These are phyloP conservation scores for Daldinia caldariorum DNA, from an alignment of 495 filamentous ascomycete species.

Conservation along the genomic window DNA sequence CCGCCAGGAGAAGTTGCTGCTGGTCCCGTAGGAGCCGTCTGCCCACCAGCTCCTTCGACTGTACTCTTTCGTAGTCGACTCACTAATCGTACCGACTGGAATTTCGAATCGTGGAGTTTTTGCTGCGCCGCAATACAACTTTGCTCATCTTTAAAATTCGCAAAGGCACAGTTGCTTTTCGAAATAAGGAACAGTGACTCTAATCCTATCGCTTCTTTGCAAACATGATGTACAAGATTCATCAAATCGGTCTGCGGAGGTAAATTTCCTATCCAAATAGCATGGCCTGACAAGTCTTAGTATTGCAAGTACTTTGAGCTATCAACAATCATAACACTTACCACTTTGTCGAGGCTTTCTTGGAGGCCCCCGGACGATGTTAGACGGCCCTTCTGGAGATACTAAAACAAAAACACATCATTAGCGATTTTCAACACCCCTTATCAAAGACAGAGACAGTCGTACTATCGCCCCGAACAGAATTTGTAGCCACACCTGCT, in stretches of 20 bases:
- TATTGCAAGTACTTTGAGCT: conserved; percentile 2
- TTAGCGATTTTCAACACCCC: conserved; percentile 22
- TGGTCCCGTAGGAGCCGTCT: conserved; percentile 65
- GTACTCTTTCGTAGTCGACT: conserved; percentile 80
- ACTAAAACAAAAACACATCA: conserved; percentile 38
- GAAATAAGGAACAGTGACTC: conserved; percentile 95
- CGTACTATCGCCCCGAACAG: conserved; percentile 36
- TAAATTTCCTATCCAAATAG: conserved; percentile 96
- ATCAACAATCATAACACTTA: conserved; percentile 40
- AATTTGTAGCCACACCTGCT: conserved; percentile 13
- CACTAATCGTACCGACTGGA: conserved; percentile 89
- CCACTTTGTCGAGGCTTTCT: conserved; percentile 86
- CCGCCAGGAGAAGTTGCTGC: conserved; percentile 49
- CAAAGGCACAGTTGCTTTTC: conserved; percentile 97
- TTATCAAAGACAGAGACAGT: conserved; percentile 7
- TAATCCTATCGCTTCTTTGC: conserved; percentile 80
- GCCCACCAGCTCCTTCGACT: conserved; percentile 58
- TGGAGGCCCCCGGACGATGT: conserved; percentile 83
- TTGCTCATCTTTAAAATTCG: conserved; percentile 88
- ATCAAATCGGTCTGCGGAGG: conserved; percentile 82
- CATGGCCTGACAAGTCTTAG: conserved; percentile 69
- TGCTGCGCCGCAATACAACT: conserved; percentile 80
- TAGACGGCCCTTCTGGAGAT: conserved; percentile 48
- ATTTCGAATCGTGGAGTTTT: conserved; percentile 90
- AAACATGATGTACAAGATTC: conserved; percentile 90